Base-by-base conservation (phyloP, 768 basidiomycete genomes). In the Tricholoma sp. region DNA sequence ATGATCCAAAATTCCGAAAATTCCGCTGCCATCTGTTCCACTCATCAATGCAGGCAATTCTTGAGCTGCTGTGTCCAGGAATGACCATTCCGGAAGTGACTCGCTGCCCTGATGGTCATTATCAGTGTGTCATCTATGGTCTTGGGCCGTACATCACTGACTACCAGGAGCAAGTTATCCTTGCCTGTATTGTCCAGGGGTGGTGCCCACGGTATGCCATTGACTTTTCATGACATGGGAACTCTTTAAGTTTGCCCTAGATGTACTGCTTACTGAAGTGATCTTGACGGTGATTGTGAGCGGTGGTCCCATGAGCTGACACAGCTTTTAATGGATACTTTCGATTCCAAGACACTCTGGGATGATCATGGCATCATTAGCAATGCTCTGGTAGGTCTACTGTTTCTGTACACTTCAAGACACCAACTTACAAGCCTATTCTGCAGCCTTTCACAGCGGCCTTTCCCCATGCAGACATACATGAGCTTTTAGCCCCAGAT, bases 101-200 rank as follows among this genome's bases (percentile, higher is more conserved):
- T 1, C 39, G 52, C 0, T 76, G 60, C 55, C 57, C 59, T 11
- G 70, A 76, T 57, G 66, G 72, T 1, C 66, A 72, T 55, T 72
- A 50, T 54, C 59, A 58, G 0, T 50, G 62, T 9, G 62, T 60
- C 12, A 66, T 71, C 24, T 74, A 66, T 59, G 65, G 61, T 6
- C 60, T 76, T 35, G 68, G 65, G 18, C 67, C 70, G 0, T 73
- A 71, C 50, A 74, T 74, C 52, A 69, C 70, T 0, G 69, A 76
- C 52, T 74, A 76, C 45, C 73, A 71, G 0, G 72, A 74, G 58
- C 71, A 74, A 57, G 66, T 64, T 7, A 50, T 67, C 3, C 55
- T 73, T 1, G 60, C 71, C 0, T 64, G 69, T 35, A 63, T 71
- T 34, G 69, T 76, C 2, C 68, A 70, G 39, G 65, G 66, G 3